These are phyloP conservation scores for Oidiodendron maius DNA, from an alignment of 495 filamentous ascomycete genomes.

Conservation along the genomic window DNA sequence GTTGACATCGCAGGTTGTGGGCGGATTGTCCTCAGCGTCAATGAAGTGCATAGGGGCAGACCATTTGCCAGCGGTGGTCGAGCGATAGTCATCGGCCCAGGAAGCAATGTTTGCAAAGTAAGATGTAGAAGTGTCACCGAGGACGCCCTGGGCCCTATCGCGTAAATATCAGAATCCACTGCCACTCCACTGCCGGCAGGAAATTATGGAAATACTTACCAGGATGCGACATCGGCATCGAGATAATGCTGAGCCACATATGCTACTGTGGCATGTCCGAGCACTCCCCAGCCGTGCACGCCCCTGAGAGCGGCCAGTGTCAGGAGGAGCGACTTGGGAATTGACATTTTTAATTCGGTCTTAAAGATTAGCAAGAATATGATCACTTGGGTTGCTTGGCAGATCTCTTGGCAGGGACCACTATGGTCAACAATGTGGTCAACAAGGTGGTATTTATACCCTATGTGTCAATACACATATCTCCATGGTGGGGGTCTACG, in stretches of 20 bases:
- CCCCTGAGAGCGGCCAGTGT: background rate
- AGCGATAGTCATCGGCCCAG: conserved; percentile 48
- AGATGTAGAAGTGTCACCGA: conserved; percentile 34
- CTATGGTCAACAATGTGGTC: too few relatives aligned
- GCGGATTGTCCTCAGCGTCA: conserved; percentile 58
- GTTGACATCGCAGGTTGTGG: conserved; percentile 50
- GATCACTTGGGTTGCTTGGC: too few relatives aligned
- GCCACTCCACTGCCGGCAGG: background rate
- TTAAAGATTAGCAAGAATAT: too few relatives aligned
- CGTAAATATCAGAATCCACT: background rate
- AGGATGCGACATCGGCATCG: background rate
- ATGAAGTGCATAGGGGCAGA: conserved; percentile 53
- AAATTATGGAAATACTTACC: background rate
- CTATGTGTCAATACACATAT: too few relatives aligned
- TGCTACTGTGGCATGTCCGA: conserved; percentile 46
- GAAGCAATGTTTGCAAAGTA: conserved; percentile 47
- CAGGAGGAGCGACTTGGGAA: too few relatives aligned
- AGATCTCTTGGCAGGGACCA: too few relatives aligned
- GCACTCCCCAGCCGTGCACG: conserved; percentile 36
- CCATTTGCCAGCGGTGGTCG: conserved; percentile 46
- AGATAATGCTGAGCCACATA: conserved; percentile 19
- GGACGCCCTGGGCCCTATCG: conserved; percentile 31
- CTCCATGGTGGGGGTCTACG: too few relatives aligned
- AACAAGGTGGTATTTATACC: too few relatives aligned
- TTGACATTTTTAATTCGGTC: too few relatives aligned